Conservation (phyloP, 352 stramenopile species). For the Globisporangium viniferum region DNA sequence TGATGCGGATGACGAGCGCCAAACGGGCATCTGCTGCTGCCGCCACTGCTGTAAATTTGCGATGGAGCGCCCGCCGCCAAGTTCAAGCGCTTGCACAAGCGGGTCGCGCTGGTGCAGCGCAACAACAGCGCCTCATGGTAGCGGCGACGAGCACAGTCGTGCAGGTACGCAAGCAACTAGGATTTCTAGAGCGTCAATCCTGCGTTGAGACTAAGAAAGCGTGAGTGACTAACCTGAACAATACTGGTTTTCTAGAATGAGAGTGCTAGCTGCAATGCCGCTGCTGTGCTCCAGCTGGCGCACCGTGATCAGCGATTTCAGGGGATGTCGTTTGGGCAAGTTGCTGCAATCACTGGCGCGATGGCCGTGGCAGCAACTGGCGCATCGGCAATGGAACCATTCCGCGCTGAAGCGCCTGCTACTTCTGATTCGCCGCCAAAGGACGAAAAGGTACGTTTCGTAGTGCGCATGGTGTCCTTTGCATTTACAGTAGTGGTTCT, state of each 20-base stretch:
- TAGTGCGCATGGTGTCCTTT: background rate
- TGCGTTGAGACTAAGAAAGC: background rate
- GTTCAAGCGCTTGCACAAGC: background rate
- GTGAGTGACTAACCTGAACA: background rate
- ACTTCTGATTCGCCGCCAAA: background rate
- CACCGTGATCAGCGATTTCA: background rate
- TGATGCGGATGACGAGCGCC: background rate
- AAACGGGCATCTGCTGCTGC: background rate
- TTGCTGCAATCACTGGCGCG: background rate
- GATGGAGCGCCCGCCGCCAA: background rate
- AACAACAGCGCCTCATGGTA: background rate
- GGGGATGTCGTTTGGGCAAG: background rate
- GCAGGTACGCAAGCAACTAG: background rate
- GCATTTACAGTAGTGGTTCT: background rate
- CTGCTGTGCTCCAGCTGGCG: background rate
- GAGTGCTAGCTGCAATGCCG: background rate
- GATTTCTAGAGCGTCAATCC: background rate
- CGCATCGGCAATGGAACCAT: background rate
- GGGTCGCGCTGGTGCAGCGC: background rate
- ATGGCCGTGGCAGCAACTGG: conserved; percentile 4
- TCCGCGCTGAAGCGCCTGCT: background rate
- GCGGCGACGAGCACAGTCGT: background rate
- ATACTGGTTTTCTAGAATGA: background rate
- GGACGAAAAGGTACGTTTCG: conserved; percentile 2
- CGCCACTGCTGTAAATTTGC: background rate